phyloP scores from a whole-genome alignment of 805 yeast species.

The Blastobotrys americana region DNA sequence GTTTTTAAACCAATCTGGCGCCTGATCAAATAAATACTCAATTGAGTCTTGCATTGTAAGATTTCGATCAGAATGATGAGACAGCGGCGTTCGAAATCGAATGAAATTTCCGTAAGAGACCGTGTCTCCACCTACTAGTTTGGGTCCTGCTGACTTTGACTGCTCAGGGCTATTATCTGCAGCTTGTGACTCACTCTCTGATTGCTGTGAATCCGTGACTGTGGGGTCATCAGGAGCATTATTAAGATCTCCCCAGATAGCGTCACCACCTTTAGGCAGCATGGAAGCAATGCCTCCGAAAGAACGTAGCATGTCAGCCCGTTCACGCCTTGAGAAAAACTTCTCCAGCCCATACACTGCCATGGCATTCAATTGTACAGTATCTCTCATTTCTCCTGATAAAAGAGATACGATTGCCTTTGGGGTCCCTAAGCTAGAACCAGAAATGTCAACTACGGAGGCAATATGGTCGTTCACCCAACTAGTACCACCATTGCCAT shows the following conservation, averaged over 20 bases:
- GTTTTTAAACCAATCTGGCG: conserved; percentile 71
- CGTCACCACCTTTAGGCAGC: conserved; percentile 92
- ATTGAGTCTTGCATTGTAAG: conserved; percentile 63
- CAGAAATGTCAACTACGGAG: conserved; percentile 79
- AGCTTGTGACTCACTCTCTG: conserved; percentile 13
- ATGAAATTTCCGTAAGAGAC: conserved; percentile 69
- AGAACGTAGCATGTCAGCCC: conserved; percentile 75
- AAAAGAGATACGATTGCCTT: conserved; percentile 84
- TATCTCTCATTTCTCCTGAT: conserved; percentile 98
- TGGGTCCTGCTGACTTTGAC: too few species aligned
- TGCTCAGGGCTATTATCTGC: conserved; percentile 18
- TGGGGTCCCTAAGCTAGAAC: conserved; percentile 89
- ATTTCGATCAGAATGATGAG: conserved; percentile 41
- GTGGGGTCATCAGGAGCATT: conserved; percentile 64
- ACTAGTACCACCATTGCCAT: conserved; percentile 70
- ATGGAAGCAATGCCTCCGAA: conserved; percentile 95
- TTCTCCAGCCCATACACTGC: conserved; percentile 94
- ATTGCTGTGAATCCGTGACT: conserved; percentile 20
- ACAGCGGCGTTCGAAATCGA: conserved; percentile 45
- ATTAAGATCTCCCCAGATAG: conserved; percentile 74
- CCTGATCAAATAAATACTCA: conserved; percentile 50
- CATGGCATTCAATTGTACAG: conserved; percentile 84
- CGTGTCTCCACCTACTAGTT: conserved; percentile 1
- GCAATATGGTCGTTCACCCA: conserved; percentile 88
- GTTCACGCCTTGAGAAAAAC: conserved; percentile 82